phyloP scores from a whole-genome alignment of 768 basidiomycete species.

The Saitozyma sp. region DNA sequence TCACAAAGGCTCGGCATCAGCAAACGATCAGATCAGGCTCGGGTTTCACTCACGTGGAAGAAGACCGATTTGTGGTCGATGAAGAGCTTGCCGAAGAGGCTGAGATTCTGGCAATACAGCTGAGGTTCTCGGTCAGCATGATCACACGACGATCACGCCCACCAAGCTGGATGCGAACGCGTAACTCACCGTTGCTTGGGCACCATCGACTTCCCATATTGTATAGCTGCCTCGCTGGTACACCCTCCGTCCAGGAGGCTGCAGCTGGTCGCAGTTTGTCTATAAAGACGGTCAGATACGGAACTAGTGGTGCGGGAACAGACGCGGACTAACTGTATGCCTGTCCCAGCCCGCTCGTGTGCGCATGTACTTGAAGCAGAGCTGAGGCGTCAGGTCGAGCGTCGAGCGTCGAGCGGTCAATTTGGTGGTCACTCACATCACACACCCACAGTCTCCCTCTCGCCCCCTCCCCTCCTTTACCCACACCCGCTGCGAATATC shows the following conservation, averaged over 20 bases:
- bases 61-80: conserved; percentile 79
- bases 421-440: conserved; percentile 35
- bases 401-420: not conserved
- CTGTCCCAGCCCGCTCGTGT: conserved; percentile 67
- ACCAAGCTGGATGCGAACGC: not conserved
- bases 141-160: no score
- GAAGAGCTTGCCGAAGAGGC: conserved; percentile 96
- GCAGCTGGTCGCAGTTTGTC: conserved; percentile 16
- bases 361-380: conserved; percentile 94
- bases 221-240: conserved; percentile 84
- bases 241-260: conserved; percentile 82
- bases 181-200: conserved; percentile 70
- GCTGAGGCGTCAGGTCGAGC: conserved; percentile 9
- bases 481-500: conserved; percentile 32
- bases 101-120: conserved; percentile 95
- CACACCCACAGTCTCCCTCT: conserved; percentile 49
- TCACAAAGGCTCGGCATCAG: not conserved
- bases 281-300: not conserved
- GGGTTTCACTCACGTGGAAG: conserved; percentile 31
- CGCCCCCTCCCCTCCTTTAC: conserved; percentile 37
- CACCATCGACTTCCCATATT: conserved; percentile 96
- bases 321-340: conserved; percentile 59
- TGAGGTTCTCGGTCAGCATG: conserved; percentile 46
- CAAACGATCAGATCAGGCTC: no score
- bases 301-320: not conserved